Percentiles rank a stretch among this genome's conserved stretches.
Evolutionary conservation across 352 stramenopile species (phyloP).

Genomic region (Globisporangium cylindrosporum): DNA sequence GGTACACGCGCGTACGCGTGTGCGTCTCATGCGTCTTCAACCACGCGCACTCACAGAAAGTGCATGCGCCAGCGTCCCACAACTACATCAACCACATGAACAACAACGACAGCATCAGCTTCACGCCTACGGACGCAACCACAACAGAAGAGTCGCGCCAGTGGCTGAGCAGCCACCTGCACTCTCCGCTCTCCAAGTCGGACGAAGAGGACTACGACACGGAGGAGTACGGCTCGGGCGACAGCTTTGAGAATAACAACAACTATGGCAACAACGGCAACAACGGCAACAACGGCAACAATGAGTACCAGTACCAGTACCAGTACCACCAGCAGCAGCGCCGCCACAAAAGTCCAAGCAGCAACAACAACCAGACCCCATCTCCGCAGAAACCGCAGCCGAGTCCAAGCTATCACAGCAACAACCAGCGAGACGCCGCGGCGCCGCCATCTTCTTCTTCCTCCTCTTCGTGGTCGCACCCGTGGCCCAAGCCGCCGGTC

Average conservation of each 20-base stretch:
- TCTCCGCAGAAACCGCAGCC: constrained; percentile 5
- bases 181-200: constrained; percentile 49
- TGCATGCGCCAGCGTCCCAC: background rate
- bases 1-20: constrained; percentile 66
- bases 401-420: constrained; percentile 18
- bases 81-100: background rate
- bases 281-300: constrained; percentile 14
- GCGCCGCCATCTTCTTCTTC: constrained; percentile 9
- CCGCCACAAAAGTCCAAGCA: constrained; percentile 12
- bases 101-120: constrained; percentile 22
- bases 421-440: constrained; percentile 22
- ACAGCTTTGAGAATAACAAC: constrained; percentile 14
- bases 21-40: constrained; percentile 80
- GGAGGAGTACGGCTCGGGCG: constrained; percentile 39
- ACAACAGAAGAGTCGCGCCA: constrained; percentile 37
- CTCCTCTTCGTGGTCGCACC: constrained; percentile 42
- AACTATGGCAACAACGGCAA: constrained; percentile 2
- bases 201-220: constrained; percentile 39
- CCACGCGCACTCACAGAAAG: constrained; percentile 24
- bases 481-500: constrained; percentile 69
- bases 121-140: constrained; percentile 6
- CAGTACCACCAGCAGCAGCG: constrained; percentile 18
- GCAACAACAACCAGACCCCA: constrained; percentile 23
- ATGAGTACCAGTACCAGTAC: constrained; percentile 29
- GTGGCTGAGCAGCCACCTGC: constrained; percentile 63